phyloP scores from a whole-genome alignment of 345 rosid species.

The Eutrema heterophyllum region DNA sequence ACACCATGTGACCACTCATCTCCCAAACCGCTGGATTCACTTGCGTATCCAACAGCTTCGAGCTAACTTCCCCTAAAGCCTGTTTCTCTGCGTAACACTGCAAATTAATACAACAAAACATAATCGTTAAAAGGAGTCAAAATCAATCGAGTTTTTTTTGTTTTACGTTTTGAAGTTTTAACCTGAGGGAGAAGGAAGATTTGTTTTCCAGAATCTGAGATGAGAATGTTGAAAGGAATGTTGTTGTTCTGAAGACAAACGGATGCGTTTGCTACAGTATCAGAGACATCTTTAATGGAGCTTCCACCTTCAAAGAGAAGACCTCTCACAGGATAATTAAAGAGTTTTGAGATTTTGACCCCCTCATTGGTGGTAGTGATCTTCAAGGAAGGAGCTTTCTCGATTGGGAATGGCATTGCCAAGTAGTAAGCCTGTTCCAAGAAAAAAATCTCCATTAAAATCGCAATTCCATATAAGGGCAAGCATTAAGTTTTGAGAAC shows the following conservation, averaged over 20 bases:
- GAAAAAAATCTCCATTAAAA: not conserved
- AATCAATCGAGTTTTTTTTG: not conserved
- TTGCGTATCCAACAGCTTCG: slow-evolving; percentile 79
- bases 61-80: slow-evolving; percentile 86
- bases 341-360: slow-evolving; percentile 61
- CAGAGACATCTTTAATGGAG: slow-evolving; percentile 48
- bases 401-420: slow-evolving; percentile 75
- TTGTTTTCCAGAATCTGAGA: slow-evolving; percentile 73
- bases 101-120: not conserved
- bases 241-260: slow-evolving; percentile 89
- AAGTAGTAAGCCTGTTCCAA: slow-evolving; percentile 72
- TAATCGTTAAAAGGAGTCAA: not conserved
- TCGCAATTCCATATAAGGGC: not conserved
- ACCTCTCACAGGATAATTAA: slow-evolving; percentile 80
- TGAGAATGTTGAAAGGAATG: slow-evolving; percentile 80
- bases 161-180: not conserved
- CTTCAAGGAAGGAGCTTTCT: slow-evolving; percentile 69
- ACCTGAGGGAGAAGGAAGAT: slow-evolving; percentile 91
- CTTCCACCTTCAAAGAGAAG: slow-evolving; percentile 83
- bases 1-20: slow-evolving; percentile 95
- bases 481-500: not conserved
- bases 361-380: slow-evolving; percentile 40
- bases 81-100: slow-evolving; percentile 98
- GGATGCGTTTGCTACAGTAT: slow-evolving; percentile 62
- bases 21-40: slow-evolving; percentile 99